phyloP scores from a whole-genome alignment of 331 rosid genomes.

The Pyracantha coccinea region DNA sequence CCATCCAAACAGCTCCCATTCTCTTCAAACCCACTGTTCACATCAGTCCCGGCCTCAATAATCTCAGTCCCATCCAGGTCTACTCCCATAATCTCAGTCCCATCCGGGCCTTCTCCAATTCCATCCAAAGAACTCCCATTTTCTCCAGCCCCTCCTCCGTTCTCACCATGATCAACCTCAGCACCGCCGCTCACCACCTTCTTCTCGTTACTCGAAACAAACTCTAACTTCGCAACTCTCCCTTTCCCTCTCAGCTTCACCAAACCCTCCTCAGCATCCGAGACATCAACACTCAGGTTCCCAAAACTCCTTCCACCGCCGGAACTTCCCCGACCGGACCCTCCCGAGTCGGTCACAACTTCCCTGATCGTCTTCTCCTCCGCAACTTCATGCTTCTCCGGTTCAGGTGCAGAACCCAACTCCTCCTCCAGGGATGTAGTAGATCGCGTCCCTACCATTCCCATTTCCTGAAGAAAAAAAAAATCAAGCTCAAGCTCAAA shows the following conservation, averaged over 20 bases:
- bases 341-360: slow-evolving; percentile 14
- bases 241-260: slow-evolving; percentile 23
- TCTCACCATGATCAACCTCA: not conserved
- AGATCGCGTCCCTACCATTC: slow-evolving; percentile 34
- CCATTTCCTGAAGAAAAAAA: slow-evolving; percentile 32
- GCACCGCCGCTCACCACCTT: slow-evolving; percentile 1
- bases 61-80: not conserved
- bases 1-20: slow-evolving; percentile 13
- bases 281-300: slow-evolving; percentile 2
- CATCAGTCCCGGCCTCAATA: not conserved
- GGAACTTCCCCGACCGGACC: slow-evolving; percentile 2
- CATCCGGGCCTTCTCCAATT: not conserved
- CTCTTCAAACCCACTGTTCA: not conserved
- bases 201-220: slow-evolving; percentile 1
- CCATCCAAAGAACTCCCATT: slow-evolving; percentile 1
- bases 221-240: slow-evolving; percentile 19
- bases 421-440: slow-evolving; percentile 15
- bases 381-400: slow-evolving; percentile 9
- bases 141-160: slow-evolving; percentile 3
- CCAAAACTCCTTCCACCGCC: slow-evolving; percentile 6
- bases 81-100: slow-evolving; percentile 1
- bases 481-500: slow-evolving; percentile 35
- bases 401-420: slow-evolving; percentile 14
- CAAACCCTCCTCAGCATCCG: slow-evolving; percentile 19
- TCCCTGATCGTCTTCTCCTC: slow-evolving; percentile 22